Evolutionary conservation across 1,284 basidiomycete genomes (phyloP).

Genomic region (Cryptococcus jaspeensis): DNA sequence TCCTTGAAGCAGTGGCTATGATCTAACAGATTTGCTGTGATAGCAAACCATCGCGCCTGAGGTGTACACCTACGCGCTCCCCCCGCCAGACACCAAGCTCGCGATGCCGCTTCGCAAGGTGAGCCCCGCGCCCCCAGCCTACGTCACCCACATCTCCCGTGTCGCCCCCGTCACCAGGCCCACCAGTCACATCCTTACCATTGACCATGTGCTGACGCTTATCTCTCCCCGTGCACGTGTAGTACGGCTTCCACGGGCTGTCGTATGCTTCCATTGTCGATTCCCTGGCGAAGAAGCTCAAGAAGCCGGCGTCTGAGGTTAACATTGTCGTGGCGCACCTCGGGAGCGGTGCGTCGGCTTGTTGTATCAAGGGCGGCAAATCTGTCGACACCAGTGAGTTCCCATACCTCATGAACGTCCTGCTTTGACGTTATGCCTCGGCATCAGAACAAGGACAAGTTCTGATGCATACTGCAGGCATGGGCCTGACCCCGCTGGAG

Average conservation of each 20-base stretch:
- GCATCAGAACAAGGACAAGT: background rate
- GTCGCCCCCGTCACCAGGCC: too few species aligned
- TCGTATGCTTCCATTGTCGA: slow-evolving; percentile 47
- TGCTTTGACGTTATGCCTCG: too few species aligned
- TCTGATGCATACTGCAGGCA: slow-evolving; percentile 27
- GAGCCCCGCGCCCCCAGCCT: too few species aligned
- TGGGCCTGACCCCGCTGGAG: slow-evolving; percentile 50
- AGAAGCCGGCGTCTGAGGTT: slow-evolving; percentile 55
- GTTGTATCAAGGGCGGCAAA: slow-evolving; percentile 63
- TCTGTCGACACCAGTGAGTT: slow-evolving; percentile 66
- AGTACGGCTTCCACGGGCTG: slow-evolving; percentile 80
- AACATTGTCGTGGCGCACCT: slow-evolving; percentile 79
- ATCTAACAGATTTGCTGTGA: background rate
- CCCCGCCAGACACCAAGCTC: slow-evolving; percentile 58
- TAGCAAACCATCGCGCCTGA: slow-evolving; percentile 65
- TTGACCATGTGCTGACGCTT: background rate
- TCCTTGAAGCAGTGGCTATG: background rate
- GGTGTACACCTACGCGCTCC: slow-evolving; percentile 73
- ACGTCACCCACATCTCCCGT: too few species aligned
- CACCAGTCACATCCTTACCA: background rate
- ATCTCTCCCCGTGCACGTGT: too few species aligned
- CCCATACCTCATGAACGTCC: background rate
- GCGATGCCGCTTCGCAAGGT: slow-evolving; percentile 67
- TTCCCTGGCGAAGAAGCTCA: slow-evolving; percentile 56
- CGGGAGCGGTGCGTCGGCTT: slow-evolving; percentile 77